Evolutionary conservation across 2,329 filamentous ascomycete species (phyloP), one percentile per base, ranked within the genome.

Genomic region (Alternaria viburni): DNA sequence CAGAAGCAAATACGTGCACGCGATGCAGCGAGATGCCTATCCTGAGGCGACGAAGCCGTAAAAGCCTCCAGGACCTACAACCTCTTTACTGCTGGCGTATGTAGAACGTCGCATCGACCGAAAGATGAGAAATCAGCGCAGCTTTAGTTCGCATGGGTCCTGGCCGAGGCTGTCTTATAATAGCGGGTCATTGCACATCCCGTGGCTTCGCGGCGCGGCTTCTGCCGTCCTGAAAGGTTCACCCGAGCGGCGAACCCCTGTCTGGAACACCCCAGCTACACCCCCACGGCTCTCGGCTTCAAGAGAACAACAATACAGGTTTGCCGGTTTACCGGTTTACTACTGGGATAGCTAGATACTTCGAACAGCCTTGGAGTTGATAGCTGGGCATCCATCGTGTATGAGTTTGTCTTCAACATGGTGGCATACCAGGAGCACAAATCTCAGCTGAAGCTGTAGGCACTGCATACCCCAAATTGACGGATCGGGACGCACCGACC

Each of bases 201-300:
- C 47, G 57, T 36, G 57, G 49, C 57, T 59, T 59, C 9, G 57
- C 49, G 3, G 30, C 8, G 57, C 57, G 49, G 17, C 57, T 30
- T 54, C 47, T 23, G 26, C 47, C 57, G 41, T 28, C n/a, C 30
- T 51, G 6, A 41, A 41, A 41, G 36, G 36, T 41, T 41, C 36
- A 41, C 36, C 36, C 36, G 36, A 41, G 36, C 36, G 56, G 45
- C 13, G 32, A 43, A 15, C 36, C 47, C 55, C 46, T 54, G 36
- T 41, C 32, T 59, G 36, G 36, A 26, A 21, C 44, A 46, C 8
- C 17, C 12, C 44, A 46, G 44, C 44, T 23, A 13, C 21, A 23
- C 44, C 44, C 21, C 21, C 44, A 15, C 21, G 44, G 44, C 19
- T 15, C 44, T 23, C 44, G 13, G 19, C 7, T 46, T 9, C 17